A percentile compares a stretch with the other conserved stretches of the same genome.
Evolutionary conservation across 306 rosid genomes (phyloP).

Genomic region (Phaseolus lunatus): DNA sequence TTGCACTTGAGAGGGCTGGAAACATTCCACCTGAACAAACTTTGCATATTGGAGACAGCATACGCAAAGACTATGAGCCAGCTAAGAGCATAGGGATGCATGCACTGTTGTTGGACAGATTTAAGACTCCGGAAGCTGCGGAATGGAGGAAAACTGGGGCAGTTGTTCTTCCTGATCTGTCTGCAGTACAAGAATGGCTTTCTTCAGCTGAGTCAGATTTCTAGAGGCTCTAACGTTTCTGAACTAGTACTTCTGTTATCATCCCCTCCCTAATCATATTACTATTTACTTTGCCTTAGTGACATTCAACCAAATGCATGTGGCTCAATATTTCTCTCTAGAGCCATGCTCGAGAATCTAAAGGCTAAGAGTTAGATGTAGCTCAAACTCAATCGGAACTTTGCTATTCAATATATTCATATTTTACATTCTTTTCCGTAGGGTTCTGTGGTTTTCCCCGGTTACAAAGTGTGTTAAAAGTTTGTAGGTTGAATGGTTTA

Average conservation of each 20-base stretch:
- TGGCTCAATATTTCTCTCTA: slow-evolving; percentile 30
- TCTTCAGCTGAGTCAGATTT: slow-evolving; percentile 58
- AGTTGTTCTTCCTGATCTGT: slow-evolving; percentile 73
- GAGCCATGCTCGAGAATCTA: slow-evolving; percentile 32
- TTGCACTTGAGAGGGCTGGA: slow-evolving; percentile 87
- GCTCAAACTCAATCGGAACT: slow-evolving; percentile 26
- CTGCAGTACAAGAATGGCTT: slow-evolving; percentile 68
- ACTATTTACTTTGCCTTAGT: neutral
- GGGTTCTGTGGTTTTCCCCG: neutral
- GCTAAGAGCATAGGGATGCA: slow-evolving; percentile 94
- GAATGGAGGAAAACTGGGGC: slow-evolving; percentile 88
- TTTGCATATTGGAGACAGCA: slow-evolving; percentile 92
- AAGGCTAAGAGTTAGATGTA: slow-evolving; percentile 16
- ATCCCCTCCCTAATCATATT: neutral
- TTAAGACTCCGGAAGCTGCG: slow-evolving; percentile 83
- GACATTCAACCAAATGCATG: neutral
- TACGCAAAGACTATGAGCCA: slow-evolving; percentile 87
- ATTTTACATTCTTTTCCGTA: slow-evolving; percentile 23
- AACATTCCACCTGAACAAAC: slow-evolving; percentile 68
- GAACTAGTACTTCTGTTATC: slow-evolving; percentile 27
- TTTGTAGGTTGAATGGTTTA: too few relatives aligned
- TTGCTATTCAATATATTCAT: slow-evolving; percentile 7
- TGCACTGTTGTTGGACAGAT: slow-evolving; percentile 82
- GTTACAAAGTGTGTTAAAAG: too few relatives aligned
- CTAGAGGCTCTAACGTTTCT: slow-evolving; percentile 39